These are phyloP conservation scores for Scheffersomyces coipomensis DNA, from an alignment of 805 yeast genomes.

Conservation along the genomic window DNA sequence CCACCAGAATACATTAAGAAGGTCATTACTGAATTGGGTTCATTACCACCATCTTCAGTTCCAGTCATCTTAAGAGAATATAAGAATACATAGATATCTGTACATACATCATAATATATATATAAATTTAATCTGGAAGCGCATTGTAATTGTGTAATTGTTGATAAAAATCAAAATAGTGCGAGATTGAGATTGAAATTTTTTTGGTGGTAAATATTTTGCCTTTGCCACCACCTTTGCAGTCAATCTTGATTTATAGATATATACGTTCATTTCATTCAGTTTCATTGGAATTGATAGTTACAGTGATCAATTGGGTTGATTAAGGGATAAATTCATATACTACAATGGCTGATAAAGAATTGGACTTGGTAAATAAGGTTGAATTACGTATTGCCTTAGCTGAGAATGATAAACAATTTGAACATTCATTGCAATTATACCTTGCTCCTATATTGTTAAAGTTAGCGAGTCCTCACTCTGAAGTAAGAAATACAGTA, in stretches of 20 bases:
- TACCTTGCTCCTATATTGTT: constrained; percentile 77
- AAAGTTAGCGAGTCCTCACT: constrained; percentile 72
- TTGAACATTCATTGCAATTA: constrained; percentile 55
- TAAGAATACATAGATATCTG: constrained; percentile 42
- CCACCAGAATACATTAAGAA: constrained; percentile 93
- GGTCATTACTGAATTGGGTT: constrained; percentile 93
- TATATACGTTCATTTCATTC: not conserved
- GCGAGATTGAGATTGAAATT: not conserved
- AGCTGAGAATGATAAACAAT: constrained; percentile 64
- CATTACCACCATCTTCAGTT: constrained; percentile 96
- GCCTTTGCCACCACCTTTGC: constrained; percentile 1
- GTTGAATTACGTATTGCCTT: constrained; percentile 82
- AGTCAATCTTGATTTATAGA: not conserved
- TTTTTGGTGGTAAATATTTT: not conserved
- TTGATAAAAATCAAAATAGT: too few species aligned
- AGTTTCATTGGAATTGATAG: not conserved
- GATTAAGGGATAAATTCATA: not conserved
- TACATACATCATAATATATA: too few species aligned
- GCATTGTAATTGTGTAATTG: too few species aligned
- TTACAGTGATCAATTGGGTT: not conserved
- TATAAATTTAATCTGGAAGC: too few species aligned
- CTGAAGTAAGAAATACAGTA: constrained; percentile 64
- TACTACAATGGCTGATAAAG: constrained; percentile 37
- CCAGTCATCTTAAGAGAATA: constrained; percentile 96
- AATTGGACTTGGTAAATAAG: constrained; percentile 62